Base-by-base conservation (phyloP, 768 basidiomycete genomes). In the Collybia nuda region DNA sequence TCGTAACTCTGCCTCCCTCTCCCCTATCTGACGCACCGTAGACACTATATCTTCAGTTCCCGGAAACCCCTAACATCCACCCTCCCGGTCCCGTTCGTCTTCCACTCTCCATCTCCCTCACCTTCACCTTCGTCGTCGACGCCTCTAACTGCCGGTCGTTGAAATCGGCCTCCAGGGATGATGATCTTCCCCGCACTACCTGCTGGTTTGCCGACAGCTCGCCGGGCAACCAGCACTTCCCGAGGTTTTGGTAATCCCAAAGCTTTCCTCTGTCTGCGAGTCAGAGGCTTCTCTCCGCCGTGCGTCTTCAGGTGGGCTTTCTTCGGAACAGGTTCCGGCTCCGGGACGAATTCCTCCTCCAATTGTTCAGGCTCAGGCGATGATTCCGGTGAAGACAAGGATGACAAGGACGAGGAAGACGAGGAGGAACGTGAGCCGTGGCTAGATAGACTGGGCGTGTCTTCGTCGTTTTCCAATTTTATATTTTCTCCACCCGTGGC, bases 21-120 rank as follows among this genome's bases (percentile, higher is more conserved):
- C 24, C 24, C 24, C 24, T 4, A 26, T 4, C 7, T 26, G 7
- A 26, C 21, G 36, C 19, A 12, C 39, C 47, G 29, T 38, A 37
- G 17, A 14, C 39, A 4, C 60, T 47, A 77, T 54, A 90, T 90
- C 78, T 79, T 86, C 65, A 90, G 64, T 69, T 90, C 88, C 57
- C 86, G 71, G 66, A 90, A 90, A 47, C 88, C 88, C 47, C 88
- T 74, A 47, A 90, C 86, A 64, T 90, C 88, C 51, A 90, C 65
- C 59, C 87, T 71, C 44, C 87, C 88, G 26, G 80, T 78, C 54
- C 87, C 87, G 66, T 86, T 90, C 64, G 68, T 75, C 60, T 67
- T 71, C 87, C 88, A 89, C 57, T 75, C 73, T 47, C 42, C 73
- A 12, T 67, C 61, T 19, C 56, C 69, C 5, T 64, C 71, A 18